Base-by-base conservation (phyloP, 106 monocot genomes). In the Dendrobium huoshanense region DNA sequence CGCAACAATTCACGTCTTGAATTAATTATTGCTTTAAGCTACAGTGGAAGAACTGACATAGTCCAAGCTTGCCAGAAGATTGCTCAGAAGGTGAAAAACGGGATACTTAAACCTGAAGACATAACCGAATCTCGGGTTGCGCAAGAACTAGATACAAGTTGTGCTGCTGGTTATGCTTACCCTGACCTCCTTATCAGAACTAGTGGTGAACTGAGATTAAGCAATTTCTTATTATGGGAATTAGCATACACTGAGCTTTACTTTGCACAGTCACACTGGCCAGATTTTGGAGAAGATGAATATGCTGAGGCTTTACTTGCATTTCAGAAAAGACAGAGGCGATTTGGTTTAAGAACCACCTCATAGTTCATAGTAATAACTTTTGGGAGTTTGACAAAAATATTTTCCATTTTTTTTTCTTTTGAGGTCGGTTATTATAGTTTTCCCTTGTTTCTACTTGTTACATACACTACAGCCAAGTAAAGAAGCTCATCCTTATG, bases 201-300 rank as follows among this genome's bases (percentile, higher is more conserved):
- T 18, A 91, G 93, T 77, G 93, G 93, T 33, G 93, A 93, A 79
- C 77, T 84, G 44, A 85, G 93, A 64, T 75, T 93, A 83, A 93
- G 93, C 84, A 93, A 93, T 84, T 93, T 93, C 85, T 84, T 93
- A 41, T 79, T 93, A 49, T 93, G 93, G 93, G 85, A 93, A 70
- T 87, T 88, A 48, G 93, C 93, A 31, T 93, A 93, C 78, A 74
- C 90, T 2, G 93, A 93, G 85, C 89, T 93, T 59, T 93, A 84
- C 83, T 93, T 93, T 45, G 70, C 90, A 5, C 72, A 84, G 18
- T 67, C 81, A 27, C 78, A 79, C 25, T 93, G 93, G 93, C 93
- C 93, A 56, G 93, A 93, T 81, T 93, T 93, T 78, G 88, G 88
- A 49, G 90, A 93, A 82, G 77, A 83, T 6, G 90, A 91, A 17